A percentile compares a stretch with the other conserved stretches of the same genome.
phyloP scores from a whole-genome alignment of 225 moss, liverwort and hornwort genomes.

The Climacium dendroides region DNA sequence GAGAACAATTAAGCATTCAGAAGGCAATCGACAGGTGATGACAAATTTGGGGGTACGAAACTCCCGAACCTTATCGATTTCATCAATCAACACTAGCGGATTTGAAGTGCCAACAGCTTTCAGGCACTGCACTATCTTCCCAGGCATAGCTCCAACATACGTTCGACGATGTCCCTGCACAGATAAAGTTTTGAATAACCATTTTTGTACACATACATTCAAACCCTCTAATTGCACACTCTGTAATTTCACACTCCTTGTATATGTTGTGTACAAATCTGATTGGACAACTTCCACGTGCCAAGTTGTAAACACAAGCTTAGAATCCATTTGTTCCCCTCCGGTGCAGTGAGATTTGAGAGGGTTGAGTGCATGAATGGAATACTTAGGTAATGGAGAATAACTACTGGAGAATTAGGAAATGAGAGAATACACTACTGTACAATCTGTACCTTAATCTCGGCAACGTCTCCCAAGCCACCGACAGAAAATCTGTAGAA shows the following conservation, averaged over 20 bases:
- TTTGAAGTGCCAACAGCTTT: conserved; percentile 89
- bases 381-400: not conserved
- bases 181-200: not conserved
- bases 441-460: conserved; percentile 66
- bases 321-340: not conserved
- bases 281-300: not conserved
- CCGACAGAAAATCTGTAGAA: conserved; percentile 97
- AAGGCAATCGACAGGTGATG: not conserved
- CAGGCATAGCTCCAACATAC: conserved; percentile 99
- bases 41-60: not conserved
- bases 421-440: not conserved
- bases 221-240: not conserved
- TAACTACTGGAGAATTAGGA: not conserved
- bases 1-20: not conserved
- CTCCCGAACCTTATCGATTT: conserved; percentile 81
- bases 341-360: not conserved
- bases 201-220: not conserved
- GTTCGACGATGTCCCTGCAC: conserved; percentile 92
- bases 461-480: conserved; percentile 93
- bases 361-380: not conserved
- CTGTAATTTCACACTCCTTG: not conserved
- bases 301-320: not conserved
- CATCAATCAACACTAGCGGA: conserved; percentile 90
- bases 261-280: not conserved
- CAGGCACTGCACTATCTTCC: conserved; percentile 97